Evolutionary conservation across 768 basidiomycete species (phyloP).

Genomic region (Termitomyces sp.): DNA sequence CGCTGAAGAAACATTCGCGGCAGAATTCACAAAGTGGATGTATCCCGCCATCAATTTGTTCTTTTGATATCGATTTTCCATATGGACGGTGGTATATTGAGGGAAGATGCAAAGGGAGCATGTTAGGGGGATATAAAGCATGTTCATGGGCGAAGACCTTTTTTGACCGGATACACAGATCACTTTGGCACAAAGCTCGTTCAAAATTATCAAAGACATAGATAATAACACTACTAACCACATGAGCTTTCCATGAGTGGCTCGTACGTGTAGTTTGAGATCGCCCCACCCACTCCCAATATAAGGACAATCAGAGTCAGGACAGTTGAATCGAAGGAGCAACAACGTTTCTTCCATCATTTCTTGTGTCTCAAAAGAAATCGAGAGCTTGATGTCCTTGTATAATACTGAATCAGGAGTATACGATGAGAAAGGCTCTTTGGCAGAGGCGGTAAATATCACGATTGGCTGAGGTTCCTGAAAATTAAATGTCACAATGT

Average conservation of each 20-base stretch:
- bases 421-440: conserved; percentile 57
- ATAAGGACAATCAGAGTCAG: conserved; percentile 77
- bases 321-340: conserved; percentile 92
- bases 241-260: conserved; percentile 68
- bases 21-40: conserved; percentile 89
- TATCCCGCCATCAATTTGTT: conserved; percentile 62
- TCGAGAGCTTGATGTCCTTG: conserved; percentile 69
- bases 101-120: conserved; percentile 70
- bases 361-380: conserved; percentile 84
- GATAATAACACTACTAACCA: conserved; percentile 54
- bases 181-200: conserved; percentile 38
- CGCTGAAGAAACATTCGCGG: conserved; percentile 88
- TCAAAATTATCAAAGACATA: not conserved
- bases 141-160: conserved; percentile 98
- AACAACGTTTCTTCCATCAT: conserved; percentile 95
- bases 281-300: conserved; percentile 87
- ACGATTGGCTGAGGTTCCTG: conserved; percentile 71
- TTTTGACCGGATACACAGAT: conserved; percentile 83
- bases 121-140: conserved; percentile 63
- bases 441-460: conserved; percentile 69
- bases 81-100: conserved; percentile 46
- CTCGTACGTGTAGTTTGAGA: conserved; percentile 79
- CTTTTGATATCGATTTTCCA: conserved; percentile 36
- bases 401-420: conserved; percentile 48
- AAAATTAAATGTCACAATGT: not conserved